Conservation (phyloP, 2,329 filamentous ascomycete species). For the Botrytis elliptica region DNA sequence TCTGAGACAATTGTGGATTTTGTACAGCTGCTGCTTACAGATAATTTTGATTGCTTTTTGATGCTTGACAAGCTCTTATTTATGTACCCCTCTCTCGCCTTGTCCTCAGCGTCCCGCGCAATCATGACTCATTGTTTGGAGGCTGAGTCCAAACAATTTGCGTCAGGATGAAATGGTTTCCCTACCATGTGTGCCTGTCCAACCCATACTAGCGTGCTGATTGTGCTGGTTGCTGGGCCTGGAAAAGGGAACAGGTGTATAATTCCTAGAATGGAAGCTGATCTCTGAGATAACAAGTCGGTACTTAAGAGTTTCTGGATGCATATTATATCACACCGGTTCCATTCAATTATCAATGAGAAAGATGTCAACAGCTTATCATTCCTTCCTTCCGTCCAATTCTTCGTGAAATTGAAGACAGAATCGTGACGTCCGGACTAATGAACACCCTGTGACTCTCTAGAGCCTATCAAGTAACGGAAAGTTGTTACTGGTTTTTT, state of each 20-base stretch:
- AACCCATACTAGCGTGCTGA: not conserved
- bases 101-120: not conserved
- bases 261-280: not conserved
- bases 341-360: not conserved
- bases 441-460: too few relatives aligned
- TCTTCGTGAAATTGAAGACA: not conserved
- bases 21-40: not conserved
- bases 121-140: not conserved
- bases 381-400: fast-evolving
- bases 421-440: too few relatives aligned
- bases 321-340: not conserved
- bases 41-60: not conserved
- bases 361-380: not conserved
- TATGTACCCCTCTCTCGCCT: not conserved
- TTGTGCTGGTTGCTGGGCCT: not conserved
- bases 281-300: not conserved
- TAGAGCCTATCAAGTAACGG: too few relatives aligned
- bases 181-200: not conserved
- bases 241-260: not conserved
- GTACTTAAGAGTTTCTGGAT: not conserved
- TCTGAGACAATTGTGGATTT: too few relatives aligned
- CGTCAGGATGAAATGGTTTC: fast-evolving
- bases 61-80: not conserved
- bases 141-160: not conserved
- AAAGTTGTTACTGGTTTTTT: too few relatives aligned